Evolutionary conservation across 129 eudicot genomes (phyloP), one percentile per base, ranked within the genome.

Genomic region (Artemisia argyi): DNA sequence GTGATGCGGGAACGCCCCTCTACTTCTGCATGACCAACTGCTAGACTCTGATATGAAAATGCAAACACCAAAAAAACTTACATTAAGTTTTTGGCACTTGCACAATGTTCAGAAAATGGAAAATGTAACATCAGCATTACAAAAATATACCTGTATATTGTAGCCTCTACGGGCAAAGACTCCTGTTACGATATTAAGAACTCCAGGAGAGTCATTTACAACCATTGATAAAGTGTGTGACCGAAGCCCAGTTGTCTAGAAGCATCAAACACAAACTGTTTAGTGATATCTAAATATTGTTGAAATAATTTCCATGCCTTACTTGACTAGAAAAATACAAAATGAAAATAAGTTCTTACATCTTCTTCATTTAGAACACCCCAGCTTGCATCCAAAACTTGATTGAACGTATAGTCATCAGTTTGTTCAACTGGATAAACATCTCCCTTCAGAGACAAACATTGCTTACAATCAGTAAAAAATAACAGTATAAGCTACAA

Each of bases 321-420:
- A 19, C 7, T 19, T 64, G 9, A 58, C 5, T 2, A 35, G 14
- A 17, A 71, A 71, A 17, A 46, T 62, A 74, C 64, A 67, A 47
- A 73, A 10, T 20, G 73, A 76, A 9, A 49, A 61, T 42, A 69
- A 68, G 39, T 52, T 71, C 94, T 89, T 89, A 92, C 98, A 80
- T 89, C 96, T 32, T 92, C 96, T 65, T 89, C 95, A 78, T 82
- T 75, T 54, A 92, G 88, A 72, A 83, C 86, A 79, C 96, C 98
- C 98, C 98, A 92, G 63, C 89, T 96, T 83, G 95, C 98, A 89
- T 92, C 97, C 54, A 89, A 95, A 80, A 92, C 88, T 87, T 71
- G 89, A 83, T 78, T 80, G 66, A 87, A 32, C 42, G 80, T 42
- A 71, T 48, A 73, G 46, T 80, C 85, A 68, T 89, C 95, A 61